Conservation (phyloP, 257 asterid species). For the Dorcoceras hygrometricum region DNA sequence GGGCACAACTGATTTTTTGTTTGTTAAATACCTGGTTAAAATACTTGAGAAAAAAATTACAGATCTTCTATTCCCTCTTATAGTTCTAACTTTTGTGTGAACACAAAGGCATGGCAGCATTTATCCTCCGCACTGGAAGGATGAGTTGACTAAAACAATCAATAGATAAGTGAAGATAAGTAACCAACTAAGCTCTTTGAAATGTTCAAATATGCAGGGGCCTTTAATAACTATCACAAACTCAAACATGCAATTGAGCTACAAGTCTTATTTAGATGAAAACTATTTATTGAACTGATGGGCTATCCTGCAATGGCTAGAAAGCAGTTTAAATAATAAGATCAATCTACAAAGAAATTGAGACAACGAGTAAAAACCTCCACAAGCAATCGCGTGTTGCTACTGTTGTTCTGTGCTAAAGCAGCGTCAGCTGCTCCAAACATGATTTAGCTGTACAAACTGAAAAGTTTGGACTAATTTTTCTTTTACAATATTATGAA, state of each 20-base stretch:
- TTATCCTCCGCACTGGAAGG: not conserved
- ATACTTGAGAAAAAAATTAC: not conserved
- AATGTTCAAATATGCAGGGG: not conserved
- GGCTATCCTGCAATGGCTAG: not conserved
- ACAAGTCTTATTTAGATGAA: not conserved
- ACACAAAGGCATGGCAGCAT: not conserved
- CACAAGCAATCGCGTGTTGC: not conserved
- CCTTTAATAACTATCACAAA: not conserved
- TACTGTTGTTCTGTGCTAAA: not conserved
- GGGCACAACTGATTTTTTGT: not conserved
- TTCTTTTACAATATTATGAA: not conserved
- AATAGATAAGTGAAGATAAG: no score
- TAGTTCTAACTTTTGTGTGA: no score
- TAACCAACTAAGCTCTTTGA: not conserved
- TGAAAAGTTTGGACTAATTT: not conserved
- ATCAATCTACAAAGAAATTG: not conserved
- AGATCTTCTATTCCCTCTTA: not conserved
- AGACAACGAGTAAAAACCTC: not conserved
- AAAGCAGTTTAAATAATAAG: not conserved
- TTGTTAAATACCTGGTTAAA: not conserved
- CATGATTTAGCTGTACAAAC: not conserved
- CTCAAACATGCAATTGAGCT: not conserved
- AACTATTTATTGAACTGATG: not conserved
- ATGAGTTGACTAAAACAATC: not conserved
- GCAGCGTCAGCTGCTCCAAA: not conserved